Evolutionary conservation across 352 stramenopile species (phyloP).

Genomic region (Globisporangium yorkense): DNA sequence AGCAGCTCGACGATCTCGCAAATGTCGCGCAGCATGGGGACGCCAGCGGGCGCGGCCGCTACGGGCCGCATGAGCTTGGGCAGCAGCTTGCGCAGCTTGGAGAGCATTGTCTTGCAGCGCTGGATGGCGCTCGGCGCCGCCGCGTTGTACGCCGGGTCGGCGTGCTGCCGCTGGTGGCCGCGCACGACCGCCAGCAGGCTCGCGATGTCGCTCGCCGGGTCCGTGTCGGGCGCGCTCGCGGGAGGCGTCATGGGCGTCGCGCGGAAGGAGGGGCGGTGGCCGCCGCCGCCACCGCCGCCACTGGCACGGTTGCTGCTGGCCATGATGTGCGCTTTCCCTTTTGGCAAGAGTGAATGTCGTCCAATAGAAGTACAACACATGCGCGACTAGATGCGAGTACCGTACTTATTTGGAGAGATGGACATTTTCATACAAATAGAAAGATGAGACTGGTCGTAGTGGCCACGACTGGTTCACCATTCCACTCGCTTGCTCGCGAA

Average conservation of each 20-base stretch:
- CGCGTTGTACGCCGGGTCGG: conserved; percentile 34
- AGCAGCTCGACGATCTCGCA: conserved; percentile 51
- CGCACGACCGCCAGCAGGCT: conserved; percentile 38
- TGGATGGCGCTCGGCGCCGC: conserved; percentile 25
- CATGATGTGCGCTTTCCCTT: neutral
- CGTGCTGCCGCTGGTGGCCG: conserved; percentile 41
- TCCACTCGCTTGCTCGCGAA: neutral
- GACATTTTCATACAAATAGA: neutral
- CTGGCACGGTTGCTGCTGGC: too few species aligned
- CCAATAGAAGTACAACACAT: neutral
- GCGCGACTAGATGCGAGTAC: neutral
- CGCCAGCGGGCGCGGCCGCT: conserved; percentile 23
- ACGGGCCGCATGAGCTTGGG: conserved; percentile 63
- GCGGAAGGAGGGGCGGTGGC: neutral
- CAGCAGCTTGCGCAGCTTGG: conserved; percentile 60
- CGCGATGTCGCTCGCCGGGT: conserved; percentile 45
- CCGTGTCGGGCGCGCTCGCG: conserved; percentile 12
- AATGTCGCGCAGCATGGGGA: conserved; percentile 39
- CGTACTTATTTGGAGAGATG: neutral
- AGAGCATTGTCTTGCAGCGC: conserved; percentile 61
- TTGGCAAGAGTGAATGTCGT: neutral
- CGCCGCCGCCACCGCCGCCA: too few species aligned
- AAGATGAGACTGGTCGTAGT: neutral
- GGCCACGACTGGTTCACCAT: neutral
- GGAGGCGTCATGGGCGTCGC: conserved; percentile 1